Evolutionary conservation across 331 rosid species (phyloP), one percentile per base, ranked within the genome.

Genomic region (Spiraea crenata): DNA sequence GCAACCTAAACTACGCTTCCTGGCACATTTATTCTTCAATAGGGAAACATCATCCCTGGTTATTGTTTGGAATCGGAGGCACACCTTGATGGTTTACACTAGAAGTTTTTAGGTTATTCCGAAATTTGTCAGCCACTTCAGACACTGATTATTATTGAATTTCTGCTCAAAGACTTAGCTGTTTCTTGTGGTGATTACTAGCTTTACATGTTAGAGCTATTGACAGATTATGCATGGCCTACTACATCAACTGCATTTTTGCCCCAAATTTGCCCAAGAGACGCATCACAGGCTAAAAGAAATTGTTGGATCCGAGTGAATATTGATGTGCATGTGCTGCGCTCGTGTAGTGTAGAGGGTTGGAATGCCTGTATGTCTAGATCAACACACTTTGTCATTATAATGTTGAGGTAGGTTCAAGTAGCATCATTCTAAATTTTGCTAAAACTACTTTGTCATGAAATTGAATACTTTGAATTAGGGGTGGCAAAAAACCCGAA

Each of bases 1-100:
- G 71, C 65, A 70, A 81, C 66, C 84, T 90, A 70, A 82, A 72
- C 62, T 64, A 7, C 38, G 68, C 38, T 19, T 14, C 31, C 20
- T 17, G 57, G 3, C 65, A 13, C 45, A 63, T 35, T 47, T 35
- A 25, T 57, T 51, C 51, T 45, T 76, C 73, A 20, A 14, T 14
- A 64, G 40, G 25, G 76, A 59, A 47, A 37, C 5, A 67, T 57
- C 13, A 16, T 51, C 34, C 42, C 12, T 50, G 31, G 40, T 65
- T 5, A 40, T 39, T 52, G 25, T 12, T 15, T 8, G 4, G 56
- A 50, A 19, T 11, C 49, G 15, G n/a, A n/a, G 40, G 35, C 15
- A 70, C 60, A 49, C 9, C 62, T 9, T 49, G 70, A 52, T 20
- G 57, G n/a, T 38, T 63, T 72, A 41, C 3, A 35, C 15, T 1